Base-by-base conservation (phyloP, 495 filamentous ascomycete genomes). In the Penicillium pancosmium region DNA sequence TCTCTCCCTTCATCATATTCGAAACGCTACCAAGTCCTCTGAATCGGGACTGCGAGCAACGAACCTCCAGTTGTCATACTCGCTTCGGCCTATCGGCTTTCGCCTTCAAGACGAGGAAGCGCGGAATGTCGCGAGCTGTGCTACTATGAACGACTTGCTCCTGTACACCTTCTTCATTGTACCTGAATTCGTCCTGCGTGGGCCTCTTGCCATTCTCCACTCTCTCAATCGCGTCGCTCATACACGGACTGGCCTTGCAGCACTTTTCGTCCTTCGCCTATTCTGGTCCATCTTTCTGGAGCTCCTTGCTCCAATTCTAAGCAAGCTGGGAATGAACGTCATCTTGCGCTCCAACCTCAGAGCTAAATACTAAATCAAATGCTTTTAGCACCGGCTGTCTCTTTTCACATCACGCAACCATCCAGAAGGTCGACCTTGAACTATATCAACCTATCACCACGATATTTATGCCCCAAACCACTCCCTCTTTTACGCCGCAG, bases 151-250 rank as follows among this genome's bases (percentile, higher is more conserved):
- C 12, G 50, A 64, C 19, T 38, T 69, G 50, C 23, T 66, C 1
- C 43, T 68, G 2, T 60, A 64, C 25, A 41, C 47, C 19, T 53
- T 50, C 21, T 21, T 70, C 33, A 54, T 66, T 52, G 10, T 68
- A 5, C 65, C 65, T 5, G 54, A 47, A 19, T 33, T 57, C 6
- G 11, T 62, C 35, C 40, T 65, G 12, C 57, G 46, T 13, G 21
- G 63, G 3, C 54, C 56, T 23, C 5, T 59, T 4, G 23, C 38
- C 19, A 19, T 57, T 1, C 11, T 62, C 1, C 59, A 54, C 5
- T 9, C 38, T 31, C 27, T 54, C 7, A 43, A 59, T 13, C 57
- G 54, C 25, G 13, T 60, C 6, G 41, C 36, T 11, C 43, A 52
- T 13, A 60, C 64, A 5, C 57, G 50, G 23, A 18, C 56, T 13